Conservation (phyloP, 352 stramenopile genomes). For the Pythium dissotocum region DNA sequence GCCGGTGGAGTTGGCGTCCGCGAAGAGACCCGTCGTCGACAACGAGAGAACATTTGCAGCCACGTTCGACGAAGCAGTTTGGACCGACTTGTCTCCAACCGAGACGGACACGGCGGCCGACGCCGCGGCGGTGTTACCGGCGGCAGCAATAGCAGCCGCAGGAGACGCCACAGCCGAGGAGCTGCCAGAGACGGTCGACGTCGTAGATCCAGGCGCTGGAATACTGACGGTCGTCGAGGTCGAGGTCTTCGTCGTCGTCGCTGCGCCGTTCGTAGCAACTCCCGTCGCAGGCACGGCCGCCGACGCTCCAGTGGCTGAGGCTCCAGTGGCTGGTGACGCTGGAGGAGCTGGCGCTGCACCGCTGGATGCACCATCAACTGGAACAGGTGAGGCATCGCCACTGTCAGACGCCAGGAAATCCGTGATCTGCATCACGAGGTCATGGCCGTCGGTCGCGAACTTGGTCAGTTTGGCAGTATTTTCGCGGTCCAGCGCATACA, state of each 20-base stretch:
- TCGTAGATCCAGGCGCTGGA: no score
- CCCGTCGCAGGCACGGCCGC: not conserved
- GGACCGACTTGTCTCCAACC: no score
- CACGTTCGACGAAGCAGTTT: not conserved
- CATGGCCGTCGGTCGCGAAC: slow-evolving; percentile 13
- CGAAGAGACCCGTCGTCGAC: not conserved
- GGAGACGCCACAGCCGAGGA: not conserved
- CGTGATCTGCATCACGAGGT: slow-evolving; percentile 6
- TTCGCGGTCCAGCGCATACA: slow-evolving; percentile 11
- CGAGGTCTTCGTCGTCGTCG: not conserved
- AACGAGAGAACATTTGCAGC: not conserved
- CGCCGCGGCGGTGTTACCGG: not conserved
- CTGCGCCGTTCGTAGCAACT: not conserved
- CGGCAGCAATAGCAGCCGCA: not conserved
- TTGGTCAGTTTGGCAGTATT: slow-evolving; percentile 11
- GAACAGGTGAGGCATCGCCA: not conserved
- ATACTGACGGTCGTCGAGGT: not conserved
- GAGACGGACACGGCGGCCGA: not conserved
- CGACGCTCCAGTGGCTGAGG: no score
- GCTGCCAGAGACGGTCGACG: not conserved
- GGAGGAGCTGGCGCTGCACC: no score
- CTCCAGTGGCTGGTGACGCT: no score
- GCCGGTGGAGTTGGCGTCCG: not conserved
- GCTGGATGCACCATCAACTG: no score
- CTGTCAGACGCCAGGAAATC: not conserved